Evolutionary conservation across 108 stramenopile species (phyloP), one percentile per base, ranked within the genome.

Genomic region (Discostella pseudostelligera): DNA sequence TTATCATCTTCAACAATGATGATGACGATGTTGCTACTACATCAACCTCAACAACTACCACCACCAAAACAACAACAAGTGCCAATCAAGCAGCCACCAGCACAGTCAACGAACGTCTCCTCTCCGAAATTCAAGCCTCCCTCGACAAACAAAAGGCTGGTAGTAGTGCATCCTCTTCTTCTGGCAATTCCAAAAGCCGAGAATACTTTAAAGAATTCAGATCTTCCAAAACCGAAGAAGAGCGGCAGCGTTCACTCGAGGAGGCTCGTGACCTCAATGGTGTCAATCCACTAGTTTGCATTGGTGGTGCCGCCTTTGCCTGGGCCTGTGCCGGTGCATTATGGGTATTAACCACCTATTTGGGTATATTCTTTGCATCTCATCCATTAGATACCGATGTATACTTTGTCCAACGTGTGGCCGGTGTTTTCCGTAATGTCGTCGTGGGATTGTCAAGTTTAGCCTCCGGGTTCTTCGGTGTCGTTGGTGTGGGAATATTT

Each of bases 261-360:
- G 90, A 84, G 39, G 88, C 87, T 0, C 49, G 84, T 11, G 83
- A 93, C 74, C 64, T 93, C 46, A 93, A 93, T 48, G 92, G 92
- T 7, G 87, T 93, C 39, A 89, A 93, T 67, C 92, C 92, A 9
- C 29, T 88, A 10, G 87, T 90, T 12, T 77, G 85, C 21, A 69
- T 84, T 20, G 69, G 69, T 10, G 84, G 85, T 9, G 75, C 81
- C 11, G 69, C 85, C 10, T 83, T 88, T 64, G 88, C 88, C 3
- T 81, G 86, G 63, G 84, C 48, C 7, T 78, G 77, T 24, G 87
- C 88, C 5, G 76, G 60, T 22, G 82, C 69, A 0, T 63, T 87
- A 26, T 93, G 92, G 92, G 40, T 61, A 11, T 60, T 70, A 19
- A 90, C 88, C 13, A 79, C 72, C 6, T 69, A 68, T 35, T 61